These are phyloP conservation scores for Plasmodium malariae DNA, from an alignment of 169 alveolate genomes.

Conservation along the genomic window DNA sequence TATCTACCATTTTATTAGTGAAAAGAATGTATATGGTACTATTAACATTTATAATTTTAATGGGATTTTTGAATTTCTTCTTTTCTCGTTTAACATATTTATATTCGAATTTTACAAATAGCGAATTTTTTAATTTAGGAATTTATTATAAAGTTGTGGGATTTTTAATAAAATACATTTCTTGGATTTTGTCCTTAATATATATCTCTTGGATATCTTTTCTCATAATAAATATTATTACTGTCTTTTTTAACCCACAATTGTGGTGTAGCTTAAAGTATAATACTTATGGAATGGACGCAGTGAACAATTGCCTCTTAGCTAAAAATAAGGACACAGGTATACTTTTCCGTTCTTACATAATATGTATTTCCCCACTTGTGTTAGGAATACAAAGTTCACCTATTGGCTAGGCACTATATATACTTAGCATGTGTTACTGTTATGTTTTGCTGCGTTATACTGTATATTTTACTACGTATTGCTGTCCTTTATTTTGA, in stretches of 20 bases:
- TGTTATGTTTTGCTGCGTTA: too few species aligned
- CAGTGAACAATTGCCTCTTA: conserved; percentile 39
- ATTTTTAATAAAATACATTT: conserved; percentile 50
- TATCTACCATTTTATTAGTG: conserved; percentile 15
- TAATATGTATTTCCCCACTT: neutral
- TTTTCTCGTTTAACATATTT: conserved; percentile 67
- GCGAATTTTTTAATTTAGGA: conserved; percentile 57
- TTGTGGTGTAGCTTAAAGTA: conserved; percentile 42
- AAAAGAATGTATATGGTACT: conserved; percentile 24
- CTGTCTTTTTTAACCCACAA: conserved; percentile 10
- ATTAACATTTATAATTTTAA: conserved; percentile 32
- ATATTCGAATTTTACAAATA: conserved; percentile 65
- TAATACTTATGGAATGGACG: conserved; percentile 64
- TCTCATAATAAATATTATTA: conserved; percentile 35
- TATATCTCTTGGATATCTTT: conserved; percentile 51
- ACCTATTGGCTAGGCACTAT: too few species aligned
- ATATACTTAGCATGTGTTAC: too few species aligned
- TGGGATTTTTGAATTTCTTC: conserved; percentile 56
- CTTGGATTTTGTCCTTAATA: conserved; percentile 55
- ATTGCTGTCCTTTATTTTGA: too few species aligned
- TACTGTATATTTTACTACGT: too few species aligned
- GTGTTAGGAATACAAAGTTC: too few species aligned
- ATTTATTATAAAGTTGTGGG: conserved; percentile 51
- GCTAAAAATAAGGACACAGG: conserved; percentile 43
- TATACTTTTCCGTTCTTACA: neutral